These are phyloP conservation scores for Leptomonas pyrrhocoris DNA, from an alignment of 208 protist species.

Conservation along the genomic window DNA sequence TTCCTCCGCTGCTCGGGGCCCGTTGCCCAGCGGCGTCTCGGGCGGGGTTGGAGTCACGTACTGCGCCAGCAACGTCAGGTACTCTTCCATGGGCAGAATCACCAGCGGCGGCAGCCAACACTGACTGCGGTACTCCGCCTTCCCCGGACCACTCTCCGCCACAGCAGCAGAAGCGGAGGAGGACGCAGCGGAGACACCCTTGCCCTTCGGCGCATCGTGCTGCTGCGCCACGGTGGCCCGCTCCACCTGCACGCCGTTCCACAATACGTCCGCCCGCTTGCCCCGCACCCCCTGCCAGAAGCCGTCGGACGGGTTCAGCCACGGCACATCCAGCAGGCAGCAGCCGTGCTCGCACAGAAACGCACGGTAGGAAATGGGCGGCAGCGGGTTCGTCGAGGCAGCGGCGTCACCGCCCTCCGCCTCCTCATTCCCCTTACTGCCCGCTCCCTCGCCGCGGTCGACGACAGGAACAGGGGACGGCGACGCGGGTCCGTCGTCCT, in stretches of 20 bases:
- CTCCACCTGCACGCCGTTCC: slow-evolving; percentile 28
- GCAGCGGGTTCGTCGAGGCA: slow-evolving; percentile 6
- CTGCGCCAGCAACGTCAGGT: slow-evolving; percentile 39
- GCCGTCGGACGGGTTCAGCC: slow-evolving; percentile 70
- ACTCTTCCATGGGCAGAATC: slow-evolving; percentile 77
- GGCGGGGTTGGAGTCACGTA: slow-evolving; percentile 57
- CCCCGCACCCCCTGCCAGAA: slow-evolving; percentile 70
- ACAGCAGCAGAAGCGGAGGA: not conserved
- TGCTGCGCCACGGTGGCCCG: not conserved
- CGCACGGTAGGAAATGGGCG: slow-evolving; percentile 35
- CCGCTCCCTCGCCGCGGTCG: not conserved
- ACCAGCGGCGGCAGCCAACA: slow-evolving; percentile 67
- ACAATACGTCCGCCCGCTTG: slow-evolving; percentile 51
- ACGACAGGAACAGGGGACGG: not conserved
- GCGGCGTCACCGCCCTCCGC: not conserved
- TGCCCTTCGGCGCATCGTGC: too few relatives aligned
- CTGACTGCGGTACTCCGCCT: slow-evolving; percentile 19
- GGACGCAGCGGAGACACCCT: too few relatives aligned
- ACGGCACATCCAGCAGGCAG: slow-evolving; percentile 47
- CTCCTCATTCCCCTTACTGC: slow-evolving; percentile 6
- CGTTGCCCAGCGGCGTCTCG: slow-evolving; percentile 4
- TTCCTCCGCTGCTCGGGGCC: not conserved
- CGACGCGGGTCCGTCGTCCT: slow-evolving; percentile 22
- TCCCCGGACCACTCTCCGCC: not conserved
- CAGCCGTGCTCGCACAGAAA: slow-evolving; percentile 68